phyloP scores from a whole-genome alignment of 495 filamentous ascomycete genomes.

The Penicillium samsonianum region DNA sequence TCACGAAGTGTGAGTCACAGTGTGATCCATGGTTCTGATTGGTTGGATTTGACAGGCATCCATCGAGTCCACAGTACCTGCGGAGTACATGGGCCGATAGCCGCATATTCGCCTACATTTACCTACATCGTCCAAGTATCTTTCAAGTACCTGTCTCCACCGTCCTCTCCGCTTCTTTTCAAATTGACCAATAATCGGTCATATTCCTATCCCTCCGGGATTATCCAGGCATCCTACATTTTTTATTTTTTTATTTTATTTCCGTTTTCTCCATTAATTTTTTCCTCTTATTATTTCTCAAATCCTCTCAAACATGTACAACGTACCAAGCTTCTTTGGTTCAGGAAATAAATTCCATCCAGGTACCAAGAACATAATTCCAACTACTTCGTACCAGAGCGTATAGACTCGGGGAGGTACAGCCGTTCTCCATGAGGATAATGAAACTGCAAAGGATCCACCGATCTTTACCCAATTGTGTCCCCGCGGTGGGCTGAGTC shows the following conservation, averaged over 20 bases:
- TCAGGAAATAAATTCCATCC: neutral
- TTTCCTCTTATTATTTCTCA: neutral
- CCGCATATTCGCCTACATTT: neutral
- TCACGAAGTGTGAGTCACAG: slow-evolving; percentile 51
- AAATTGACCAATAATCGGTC: slow-evolving; percentile 24
- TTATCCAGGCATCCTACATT: slow-evolving; percentile 14
- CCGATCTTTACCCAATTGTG: slow-evolving; percentile 36
- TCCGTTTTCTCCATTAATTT: neutral
- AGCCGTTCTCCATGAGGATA: slow-evolving; percentile 4
- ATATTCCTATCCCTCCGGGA: neutral
- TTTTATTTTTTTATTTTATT: neutral
- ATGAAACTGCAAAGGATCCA: slow-evolving; percentile 16
- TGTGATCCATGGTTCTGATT: slow-evolving; percentile 20
- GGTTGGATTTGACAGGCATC: slow-evolving; percentile 14
- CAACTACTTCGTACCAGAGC: neutral
- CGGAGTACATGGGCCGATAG: slow-evolving; percentile 5
- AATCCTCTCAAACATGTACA: neutral
- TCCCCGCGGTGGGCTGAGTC: slow-evolving; percentile 37
- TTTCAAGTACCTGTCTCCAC: neutral
- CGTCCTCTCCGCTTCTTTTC: neutral
- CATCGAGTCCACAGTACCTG: neutral
- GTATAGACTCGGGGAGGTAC: neutral
- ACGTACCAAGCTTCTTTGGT: neutral
- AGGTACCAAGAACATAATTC: neutral
- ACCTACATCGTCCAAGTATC: slow-evolving; percentile 9